These are phyloP conservation scores for Fusarium setosum DNA, from an alignment of 2,329 filamentous ascomycete genomes.

Conservation along the genomic window DNA sequence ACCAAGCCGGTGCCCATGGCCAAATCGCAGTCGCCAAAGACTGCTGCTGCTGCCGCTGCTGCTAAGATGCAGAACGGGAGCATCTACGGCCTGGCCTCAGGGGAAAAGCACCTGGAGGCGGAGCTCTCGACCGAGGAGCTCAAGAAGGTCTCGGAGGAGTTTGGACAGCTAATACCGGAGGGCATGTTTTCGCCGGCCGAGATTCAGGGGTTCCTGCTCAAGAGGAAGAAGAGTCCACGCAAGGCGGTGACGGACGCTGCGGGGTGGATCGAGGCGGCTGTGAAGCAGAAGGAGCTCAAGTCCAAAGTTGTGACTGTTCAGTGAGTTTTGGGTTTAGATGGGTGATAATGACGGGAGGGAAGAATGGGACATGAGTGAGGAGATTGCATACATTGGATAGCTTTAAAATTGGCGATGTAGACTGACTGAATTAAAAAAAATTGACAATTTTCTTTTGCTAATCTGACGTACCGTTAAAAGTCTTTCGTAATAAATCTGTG, in stretches of 20 bases:
- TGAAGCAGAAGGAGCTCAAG: conserved; percentile 62
- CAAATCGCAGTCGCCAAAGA: conserved; percentile 1
- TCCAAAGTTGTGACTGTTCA: conserved; percentile 62
- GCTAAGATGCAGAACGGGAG: conserved; percentile 19
- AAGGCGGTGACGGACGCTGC: conserved; percentile 65
- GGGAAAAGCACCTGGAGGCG: conserved; percentile 5
- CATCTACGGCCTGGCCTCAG: conserved; percentile 4
- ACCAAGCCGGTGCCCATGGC: conserved; percentile 19
- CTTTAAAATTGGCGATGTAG: neutral
- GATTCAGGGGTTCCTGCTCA: conserved; percentile 73
- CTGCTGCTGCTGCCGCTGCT: neutral
- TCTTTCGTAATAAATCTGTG: too few species aligned
- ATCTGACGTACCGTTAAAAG: neutral
- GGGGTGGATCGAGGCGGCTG: conserved; percentile 63
- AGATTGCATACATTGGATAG: neutral
- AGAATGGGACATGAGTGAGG: neutral
- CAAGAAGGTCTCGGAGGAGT: conserved; percentile 57
- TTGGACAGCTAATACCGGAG: conserved; percentile 65
- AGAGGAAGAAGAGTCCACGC: conserved; percentile 68
- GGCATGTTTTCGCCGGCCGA: conserved; percentile 68
- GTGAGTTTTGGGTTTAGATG: conserved; percentile 37
- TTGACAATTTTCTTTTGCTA: neutral
- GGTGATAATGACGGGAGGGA: neutral
- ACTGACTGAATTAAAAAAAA: neutral
- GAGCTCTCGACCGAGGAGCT: conserved; percentile 55